phyloP scores from a whole-genome alignment of 352 stramenopile genomes.

The Phytopythium vexans region DNA sequence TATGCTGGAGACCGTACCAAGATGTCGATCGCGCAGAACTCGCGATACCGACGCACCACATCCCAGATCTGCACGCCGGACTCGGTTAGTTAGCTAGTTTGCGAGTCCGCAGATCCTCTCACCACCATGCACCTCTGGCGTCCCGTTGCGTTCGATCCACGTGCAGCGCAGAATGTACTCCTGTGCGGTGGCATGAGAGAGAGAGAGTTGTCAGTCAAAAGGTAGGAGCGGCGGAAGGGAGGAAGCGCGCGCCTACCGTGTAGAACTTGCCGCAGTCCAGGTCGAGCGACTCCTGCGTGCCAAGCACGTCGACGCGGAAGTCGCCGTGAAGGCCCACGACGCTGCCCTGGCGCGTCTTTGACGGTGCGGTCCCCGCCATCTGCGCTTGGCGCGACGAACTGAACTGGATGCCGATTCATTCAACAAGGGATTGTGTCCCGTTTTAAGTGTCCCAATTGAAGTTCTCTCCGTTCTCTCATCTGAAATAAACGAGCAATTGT shows the following conservation, averaged over 20 bases:
- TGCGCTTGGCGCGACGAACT: neutral
- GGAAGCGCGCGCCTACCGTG: slow-evolving; percentile 34
- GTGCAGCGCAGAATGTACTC: slow-evolving; percentile 84
- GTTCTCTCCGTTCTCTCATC: no score
- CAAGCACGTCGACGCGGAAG: slow-evolving; percentile 72
- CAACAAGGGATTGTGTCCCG: neutral
- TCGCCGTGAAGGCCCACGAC: slow-evolving; percentile 36
- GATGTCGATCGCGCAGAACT: slow-evolving; percentile 86
- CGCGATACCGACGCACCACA: slow-evolving; percentile 75
- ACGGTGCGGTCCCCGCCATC: neutral
- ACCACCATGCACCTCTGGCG: slow-evolving; percentile 29
- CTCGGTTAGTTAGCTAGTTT: no score
- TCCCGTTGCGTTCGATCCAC: slow-evolving; percentile 51
- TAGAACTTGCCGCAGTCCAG: slow-evolving; percentile 86
- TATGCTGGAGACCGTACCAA: slow-evolving; percentile 34
- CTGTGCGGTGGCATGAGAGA: slow-evolving; percentile 13
- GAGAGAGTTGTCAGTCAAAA: neutral
- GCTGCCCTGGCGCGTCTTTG: slow-evolving; percentile 18
- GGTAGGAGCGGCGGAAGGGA: neutral
- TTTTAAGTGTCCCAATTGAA: neutral
- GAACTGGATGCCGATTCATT: slow-evolving; percentile 1
- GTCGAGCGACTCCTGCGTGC: slow-evolving; percentile 79
- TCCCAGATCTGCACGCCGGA: slow-evolving; percentile 62
- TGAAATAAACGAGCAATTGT: neutral
- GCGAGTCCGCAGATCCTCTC: neutral